phyloP scores from a whole-genome alignment of 1,139 yeast genomes.

The Pichia sp. region DNA sequence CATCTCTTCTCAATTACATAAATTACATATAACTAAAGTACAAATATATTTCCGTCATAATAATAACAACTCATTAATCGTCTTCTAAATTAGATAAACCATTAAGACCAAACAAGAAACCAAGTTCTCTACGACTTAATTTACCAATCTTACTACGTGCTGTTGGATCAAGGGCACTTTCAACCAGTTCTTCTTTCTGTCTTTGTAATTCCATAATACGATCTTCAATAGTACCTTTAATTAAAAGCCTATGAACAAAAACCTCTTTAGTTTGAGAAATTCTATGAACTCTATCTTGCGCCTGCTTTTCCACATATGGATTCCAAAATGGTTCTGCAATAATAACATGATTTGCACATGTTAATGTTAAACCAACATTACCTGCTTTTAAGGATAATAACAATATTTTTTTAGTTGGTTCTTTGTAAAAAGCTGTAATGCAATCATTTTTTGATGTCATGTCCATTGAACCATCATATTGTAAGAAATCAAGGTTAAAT shows the following conservation, averaged over 20 bases:
- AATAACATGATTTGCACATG: slow-evolving; percentile 88
- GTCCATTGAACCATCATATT: slow-evolving; percentile 81
- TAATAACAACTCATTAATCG: slow-evolving; percentile 1
- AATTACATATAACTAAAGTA: not conserved
- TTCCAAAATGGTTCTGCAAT: slow-evolving; percentile 95
- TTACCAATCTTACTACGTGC: slow-evolving; percentile 60
- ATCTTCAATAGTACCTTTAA: slow-evolving; percentile 71
- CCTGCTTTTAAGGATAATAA: slow-evolving; percentile 84
- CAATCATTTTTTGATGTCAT: slow-evolving; percentile 56
- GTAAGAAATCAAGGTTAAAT: slow-evolving; percentile 43
- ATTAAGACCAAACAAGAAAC: slow-evolving; percentile 72
- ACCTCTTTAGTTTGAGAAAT: slow-evolving; percentile 82
- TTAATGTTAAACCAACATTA: slow-evolving; percentile 83
- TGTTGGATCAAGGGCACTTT: slow-evolving; percentile 73
- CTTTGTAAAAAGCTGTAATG: slow-evolving; percentile 58
- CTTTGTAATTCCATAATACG: slow-evolving; percentile 74
- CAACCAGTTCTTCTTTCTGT: slow-evolving; percentile 66
- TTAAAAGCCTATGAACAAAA: slow-evolving; percentile 61
- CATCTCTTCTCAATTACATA: not conserved
- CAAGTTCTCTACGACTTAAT: slow-evolving; percentile 65
- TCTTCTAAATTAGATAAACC: slow-evolving; percentile 23
- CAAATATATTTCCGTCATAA: not conserved
- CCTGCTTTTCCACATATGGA: slow-evolving; percentile 93
- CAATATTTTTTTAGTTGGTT: slow-evolving; percentile 45
- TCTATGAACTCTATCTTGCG: slow-evolving; percentile 91